phyloP scores from a whole-genome alignment of 2,329 filamentous ascomycete genomes.

The Clonostachys byssicola region DNA sequence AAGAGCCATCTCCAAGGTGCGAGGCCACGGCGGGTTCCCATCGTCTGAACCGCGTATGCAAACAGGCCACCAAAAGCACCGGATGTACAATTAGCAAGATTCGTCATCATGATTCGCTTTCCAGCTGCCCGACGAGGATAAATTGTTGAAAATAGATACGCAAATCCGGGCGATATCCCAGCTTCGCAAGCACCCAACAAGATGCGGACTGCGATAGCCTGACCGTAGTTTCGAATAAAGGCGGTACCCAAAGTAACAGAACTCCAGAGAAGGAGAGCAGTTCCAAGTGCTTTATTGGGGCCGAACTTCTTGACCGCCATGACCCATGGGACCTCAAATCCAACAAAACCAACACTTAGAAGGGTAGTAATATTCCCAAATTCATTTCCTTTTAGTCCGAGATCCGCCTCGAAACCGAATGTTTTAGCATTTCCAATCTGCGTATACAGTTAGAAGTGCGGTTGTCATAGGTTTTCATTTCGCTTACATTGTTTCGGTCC shows the following conservation, averaged over 20 bases:
- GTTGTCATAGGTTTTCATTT: background rate
- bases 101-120: slow-evolving; percentile 20
- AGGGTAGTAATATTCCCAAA: slow-evolving; percentile 60
- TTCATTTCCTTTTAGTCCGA: slow-evolving; percentile 54
- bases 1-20: slow-evolving; percentile 48
- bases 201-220: slow-evolving; percentile 13
- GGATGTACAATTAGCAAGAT: slow-evolving; percentile 20
- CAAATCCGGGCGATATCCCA: slow-evolving; percentile 17
- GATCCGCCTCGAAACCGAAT: slow-evolving; percentile 37
- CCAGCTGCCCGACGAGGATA: slow-evolving; percentile 24
- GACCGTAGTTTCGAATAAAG: slow-evolving; percentile 11
- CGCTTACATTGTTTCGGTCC: slow-evolving; percentile 19
- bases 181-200: slow-evolving; percentile 20
- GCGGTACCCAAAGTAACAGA: slow-evolving; percentile 14
- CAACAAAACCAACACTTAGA: slow-evolving; percentile 53
- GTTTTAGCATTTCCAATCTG: slow-evolving; percentile 40
- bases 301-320: slow-evolving; percentile 15
- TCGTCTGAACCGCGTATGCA: slow-evolving; percentile 23
- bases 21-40: slow-evolving; percentile 38
- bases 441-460: slow-evolving; percentile 12
- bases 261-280: slow-evolving; percentile 17
- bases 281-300: slow-evolving; percentile 11
- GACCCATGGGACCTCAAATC: slow-evolving; percentile 39
- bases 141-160: slow-evolving; percentile 24
- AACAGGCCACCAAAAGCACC: slow-evolving; percentile 22